Evolutionary conservation across 2,329 filamentous ascomycete genomes (phyloP).

Genomic region (Arthrobotrys pseudoclavata): DNA sequence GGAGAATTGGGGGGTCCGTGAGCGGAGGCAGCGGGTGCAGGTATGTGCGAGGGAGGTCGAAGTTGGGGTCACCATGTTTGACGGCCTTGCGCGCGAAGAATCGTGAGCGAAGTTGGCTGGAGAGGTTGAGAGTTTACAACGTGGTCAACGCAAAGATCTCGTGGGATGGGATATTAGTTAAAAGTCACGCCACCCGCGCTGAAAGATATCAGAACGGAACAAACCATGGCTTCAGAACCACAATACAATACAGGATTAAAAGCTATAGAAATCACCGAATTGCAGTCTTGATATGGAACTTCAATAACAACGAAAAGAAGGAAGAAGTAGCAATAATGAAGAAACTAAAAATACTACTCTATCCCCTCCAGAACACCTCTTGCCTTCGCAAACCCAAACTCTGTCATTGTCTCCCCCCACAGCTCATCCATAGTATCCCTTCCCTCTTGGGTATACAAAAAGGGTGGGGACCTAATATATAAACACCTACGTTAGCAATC

Average conservation of each 20-base stretch:
- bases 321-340: neutral
- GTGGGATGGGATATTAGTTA: neutral
- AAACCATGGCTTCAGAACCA: neutral
- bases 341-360: neutral
- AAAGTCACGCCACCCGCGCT: slow-evolving; percentile 16
- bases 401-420: slow-evolving; percentile 67
- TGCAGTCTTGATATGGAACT: neutral
- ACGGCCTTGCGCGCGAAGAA: neutral
- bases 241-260: neutral
- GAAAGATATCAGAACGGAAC: neutral
- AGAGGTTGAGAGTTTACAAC: slow-evolving; percentile 24
- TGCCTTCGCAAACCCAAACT: slow-evolving; percentile 65
- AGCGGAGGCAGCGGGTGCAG: slow-evolving; percentile 36
- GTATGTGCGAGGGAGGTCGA: slow-evolving; percentile 14
- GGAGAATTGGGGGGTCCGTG: neutral
- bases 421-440: slow-evolving; percentile 65
- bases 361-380: slow-evolving; percentile 38
- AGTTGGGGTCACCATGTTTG: slow-evolving; percentile 34
- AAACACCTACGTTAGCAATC: neutral
- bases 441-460: slow-evolving; percentile 66
- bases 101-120: slow-evolving; percentile 2
- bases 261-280: neutral
- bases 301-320: neutral
- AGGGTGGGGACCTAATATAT: slow-evolving; percentile 64
- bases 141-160: slow-evolving; percentile 22